Conservation (phyloP, 345 rosid genomes). For the Tarenaya hassleriana region DNA sequence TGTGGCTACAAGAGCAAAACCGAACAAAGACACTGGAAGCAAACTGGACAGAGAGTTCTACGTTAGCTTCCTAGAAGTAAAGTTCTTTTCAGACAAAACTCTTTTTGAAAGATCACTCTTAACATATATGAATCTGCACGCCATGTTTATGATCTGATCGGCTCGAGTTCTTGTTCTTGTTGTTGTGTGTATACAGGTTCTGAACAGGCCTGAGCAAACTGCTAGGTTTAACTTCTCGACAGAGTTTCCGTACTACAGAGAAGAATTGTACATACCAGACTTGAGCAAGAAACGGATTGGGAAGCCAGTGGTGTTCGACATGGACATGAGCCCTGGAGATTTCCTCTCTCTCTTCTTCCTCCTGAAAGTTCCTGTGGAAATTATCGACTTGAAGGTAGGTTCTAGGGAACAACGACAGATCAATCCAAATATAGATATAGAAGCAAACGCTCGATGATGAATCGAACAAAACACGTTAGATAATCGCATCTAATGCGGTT, state of each 20-base stretch:
- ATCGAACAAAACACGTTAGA: too few relatives aligned
- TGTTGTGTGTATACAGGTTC: slow-evolving; percentile 36
- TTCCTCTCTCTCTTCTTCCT: slow-evolving; percentile 75
- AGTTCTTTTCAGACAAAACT: slow-evolving; percentile 17
- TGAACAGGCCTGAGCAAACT: slow-evolving; percentile 48
- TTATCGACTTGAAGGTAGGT: slow-evolving; percentile 60
- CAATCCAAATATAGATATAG: background rate
- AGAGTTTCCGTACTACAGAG: slow-evolving; percentile 62
- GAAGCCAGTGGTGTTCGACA: slow-evolving; percentile 76
- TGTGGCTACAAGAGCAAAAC: slow-evolving; percentile 71
- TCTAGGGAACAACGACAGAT: background rate
- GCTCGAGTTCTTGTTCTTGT: background rate
- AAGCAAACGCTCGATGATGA: too few relatives aligned
- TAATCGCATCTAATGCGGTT: too few relatives aligned
- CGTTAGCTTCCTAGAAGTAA: slow-evolving; percentile 76
- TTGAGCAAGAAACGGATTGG: slow-evolving; percentile 45
- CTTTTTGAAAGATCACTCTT: background rate
- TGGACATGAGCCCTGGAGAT: slow-evolving; percentile 98
- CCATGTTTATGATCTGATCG: too few relatives aligned
- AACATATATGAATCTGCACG: too few relatives aligned
- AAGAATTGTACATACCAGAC: slow-evolving; percentile 54
- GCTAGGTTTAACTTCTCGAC: slow-evolving; percentile 69
- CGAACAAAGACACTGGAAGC: slow-evolving; percentile 36
- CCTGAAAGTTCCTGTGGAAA: slow-evolving; percentile 69
- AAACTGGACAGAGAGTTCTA: slow-evolving; percentile 57